Percentiles rank a stretch among this genome's conserved stretches.
Evolutionary conservation across 2,329 filamentous ascomycete species (phyloP).

Genomic region (Alternaria gansuensis): DNA sequence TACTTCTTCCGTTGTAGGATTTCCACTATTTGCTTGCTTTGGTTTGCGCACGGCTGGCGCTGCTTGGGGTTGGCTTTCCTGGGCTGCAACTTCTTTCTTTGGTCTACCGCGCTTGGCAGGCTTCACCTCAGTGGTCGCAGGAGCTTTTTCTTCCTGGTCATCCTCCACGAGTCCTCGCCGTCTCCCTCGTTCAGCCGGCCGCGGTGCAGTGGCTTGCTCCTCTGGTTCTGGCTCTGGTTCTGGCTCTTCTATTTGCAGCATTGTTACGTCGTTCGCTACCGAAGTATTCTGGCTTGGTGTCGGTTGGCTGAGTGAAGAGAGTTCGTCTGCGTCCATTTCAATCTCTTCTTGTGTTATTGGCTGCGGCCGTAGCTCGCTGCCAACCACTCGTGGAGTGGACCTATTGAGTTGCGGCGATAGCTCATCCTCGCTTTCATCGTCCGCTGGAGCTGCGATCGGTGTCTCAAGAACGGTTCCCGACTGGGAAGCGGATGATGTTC

Average conservation of each 20-base stretch:
- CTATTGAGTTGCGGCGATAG: constrained; percentile 32
- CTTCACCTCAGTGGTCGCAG: not conserved
- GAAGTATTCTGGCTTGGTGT: constrained; percentile 19
- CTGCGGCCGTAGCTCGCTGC: constrained; percentile 11
- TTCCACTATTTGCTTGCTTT: constrained; percentile 16
- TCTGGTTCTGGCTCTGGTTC: not conserved
- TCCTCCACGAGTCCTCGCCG: constrained; percentile 10
- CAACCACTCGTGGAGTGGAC: constrained; percentile 11
- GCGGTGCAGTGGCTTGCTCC: constrained; percentile 5
- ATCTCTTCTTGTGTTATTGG: constrained; percentile 19
- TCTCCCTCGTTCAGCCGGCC: constrained; percentile 15
- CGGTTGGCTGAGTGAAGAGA: constrained; percentile 24
- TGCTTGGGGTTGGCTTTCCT: constrained; percentile 16
- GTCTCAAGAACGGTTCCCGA: constrained; percentile 26
- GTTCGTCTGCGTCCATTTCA: constrained; percentile 34
- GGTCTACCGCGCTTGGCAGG: constrained; percentile 29
- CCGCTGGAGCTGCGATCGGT: constrained; percentile 24
- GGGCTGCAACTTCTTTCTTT: constrained; percentile 11
- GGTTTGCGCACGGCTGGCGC: constrained; percentile 28
- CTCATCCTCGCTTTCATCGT: constrained; percentile 43
- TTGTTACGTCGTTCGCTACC: constrained; percentile 2
- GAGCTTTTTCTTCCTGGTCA: not conserved
- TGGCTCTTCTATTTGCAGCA: not conserved
- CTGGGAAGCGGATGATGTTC: constrained; percentile 24
- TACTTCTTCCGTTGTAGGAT: constrained; percentile 6